These are phyloP conservation scores for Penicillium expansum DNA, from an alignment of 2,329 filamentous ascomycete species.

Conservation along the genomic window DNA sequence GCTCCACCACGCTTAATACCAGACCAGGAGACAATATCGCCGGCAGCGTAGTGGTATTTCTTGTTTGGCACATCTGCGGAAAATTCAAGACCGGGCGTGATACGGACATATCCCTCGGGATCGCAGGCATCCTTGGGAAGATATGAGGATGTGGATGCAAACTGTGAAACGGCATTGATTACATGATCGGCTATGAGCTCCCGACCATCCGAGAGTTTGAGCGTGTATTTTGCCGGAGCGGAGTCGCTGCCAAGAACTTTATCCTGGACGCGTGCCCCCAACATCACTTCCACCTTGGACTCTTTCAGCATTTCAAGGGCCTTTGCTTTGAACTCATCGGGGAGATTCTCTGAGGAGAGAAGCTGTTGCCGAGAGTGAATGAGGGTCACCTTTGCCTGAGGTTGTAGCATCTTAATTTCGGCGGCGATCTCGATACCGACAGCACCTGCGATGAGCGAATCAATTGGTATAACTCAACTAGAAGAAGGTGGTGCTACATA, in stretches of 20 bases:
- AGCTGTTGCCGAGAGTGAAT: slow-evolving; percentile 68
- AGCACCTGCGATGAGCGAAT: slow-evolving; percentile 55
- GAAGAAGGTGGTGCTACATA: not conserved
- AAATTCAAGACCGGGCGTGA: slow-evolving; percentile 57
- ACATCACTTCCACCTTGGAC: slow-evolving; percentile 49
- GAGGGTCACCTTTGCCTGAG: slow-evolving; percentile 64
- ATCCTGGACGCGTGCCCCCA: slow-evolving; percentile 4
- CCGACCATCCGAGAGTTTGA: slow-evolving; percentile 60
- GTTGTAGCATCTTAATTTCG: slow-evolving; percentile 64
- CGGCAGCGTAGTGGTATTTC: slow-evolving; percentile 59
- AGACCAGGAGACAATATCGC: slow-evolving; percentile 46
- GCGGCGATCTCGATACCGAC: slow-evolving; percentile 77
- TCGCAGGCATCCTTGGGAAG: slow-evolving; percentile 58
- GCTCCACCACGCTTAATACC: slow-evolving; percentile 6
- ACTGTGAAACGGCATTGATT: slow-evolving; percentile 65
- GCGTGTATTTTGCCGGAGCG: slow-evolving; percentile 26
- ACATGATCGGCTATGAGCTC: slow-evolving; percentile 61
- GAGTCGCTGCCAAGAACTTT: not conserved
- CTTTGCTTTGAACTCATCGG: slow-evolving; percentile 63
- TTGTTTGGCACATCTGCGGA: slow-evolving; percentile 54
- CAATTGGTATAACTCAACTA: slow-evolving; percentile 40
- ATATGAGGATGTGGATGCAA: slow-evolving; percentile 59
- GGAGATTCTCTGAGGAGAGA: slow-evolving; percentile 67
- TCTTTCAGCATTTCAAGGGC: slow-evolving; percentile 58
- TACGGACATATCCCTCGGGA: slow-evolving; percentile 62